A percentile compares a stretch with the other conserved stretches of the same genome.
Evolutionary conservation across 1,139 yeast genomes (phyloP).

Genomic region (Schizosaccharomyces versatilis): DNA sequence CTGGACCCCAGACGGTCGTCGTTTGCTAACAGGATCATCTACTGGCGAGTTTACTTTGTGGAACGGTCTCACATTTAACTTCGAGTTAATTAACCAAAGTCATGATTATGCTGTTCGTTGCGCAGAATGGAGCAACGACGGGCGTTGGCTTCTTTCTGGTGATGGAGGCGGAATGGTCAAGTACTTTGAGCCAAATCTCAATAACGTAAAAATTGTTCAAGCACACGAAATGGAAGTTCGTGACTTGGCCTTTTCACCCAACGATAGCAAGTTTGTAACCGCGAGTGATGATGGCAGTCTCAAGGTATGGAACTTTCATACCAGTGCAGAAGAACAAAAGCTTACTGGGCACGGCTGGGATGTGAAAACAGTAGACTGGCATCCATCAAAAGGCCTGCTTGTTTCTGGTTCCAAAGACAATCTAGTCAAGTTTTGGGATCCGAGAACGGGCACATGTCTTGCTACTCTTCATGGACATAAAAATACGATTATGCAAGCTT

Average conservation of each 20-base stretch:
- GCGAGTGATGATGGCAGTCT: slow-evolving; percentile 53
- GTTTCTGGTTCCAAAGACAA: slow-evolving; percentile 70
- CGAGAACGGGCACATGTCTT: slow-evolving; percentile 53
- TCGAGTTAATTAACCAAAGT: slow-evolving; percentile 91
- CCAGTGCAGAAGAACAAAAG: slow-evolving; percentile 62
- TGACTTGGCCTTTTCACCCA: slow-evolving; percentile 68
- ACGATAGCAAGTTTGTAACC: slow-evolving; percentile 72
- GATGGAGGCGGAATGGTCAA: slow-evolving; percentile 81
- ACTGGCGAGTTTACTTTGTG: slow-evolving; percentile 91
- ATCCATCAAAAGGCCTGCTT: slow-evolving; percentile 53
- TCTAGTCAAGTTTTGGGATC: slow-evolving; percentile 86
- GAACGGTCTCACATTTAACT: slow-evolving; percentile 89
- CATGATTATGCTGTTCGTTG: slow-evolving; percentile 79
- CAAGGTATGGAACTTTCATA: slow-evolving; percentile 85
- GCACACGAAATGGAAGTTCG: slow-evolving; percentile 61
- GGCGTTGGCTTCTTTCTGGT: slow-evolving; percentile 84
- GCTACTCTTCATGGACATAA: slow-evolving; percentile 78
- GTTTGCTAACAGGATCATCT: slow-evolving; percentile 73
- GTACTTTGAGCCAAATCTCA: slow-evolving; percentile 95
- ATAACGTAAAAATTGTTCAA: slow-evolving; percentile 67
- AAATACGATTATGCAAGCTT: slow-evolving; percentile 68
- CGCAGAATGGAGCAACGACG: slow-evolving; percentile 64
- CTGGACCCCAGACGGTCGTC: slow-evolving; percentile 93
- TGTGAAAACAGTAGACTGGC: slow-evolving; percentile 95
- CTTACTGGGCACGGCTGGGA: slow-evolving; percentile 96